Evolutionary conservation across 2,329 filamentous ascomycete species (phyloP).

Genomic region (Colletotrichum trifolii): DNA sequence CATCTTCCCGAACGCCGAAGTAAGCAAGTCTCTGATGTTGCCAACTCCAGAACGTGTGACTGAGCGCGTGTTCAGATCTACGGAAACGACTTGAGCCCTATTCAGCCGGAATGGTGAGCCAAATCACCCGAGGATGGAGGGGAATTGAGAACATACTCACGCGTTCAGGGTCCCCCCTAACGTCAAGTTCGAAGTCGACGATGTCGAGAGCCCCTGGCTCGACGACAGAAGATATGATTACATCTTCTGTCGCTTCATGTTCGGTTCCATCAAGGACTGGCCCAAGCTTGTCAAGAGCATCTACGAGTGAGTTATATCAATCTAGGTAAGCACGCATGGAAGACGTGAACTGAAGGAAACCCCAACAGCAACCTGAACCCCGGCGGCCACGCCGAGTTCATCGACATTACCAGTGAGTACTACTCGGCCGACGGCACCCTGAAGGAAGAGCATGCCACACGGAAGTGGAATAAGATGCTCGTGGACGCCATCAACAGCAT

Average conservation of each 20-base stretch:
- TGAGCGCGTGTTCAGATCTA: slow-evolving; percentile 36
- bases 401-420: slow-evolving; percentile 41
- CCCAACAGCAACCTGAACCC: slow-evolving; percentile 46
- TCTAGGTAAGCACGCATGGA: slow-evolving; percentile 46
- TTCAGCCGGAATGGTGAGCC: slow-evolving; percentile 43
- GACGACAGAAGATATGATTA: slow-evolving; percentile 45
- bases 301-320: slow-evolving; percentile 46
- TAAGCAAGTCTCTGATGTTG: slow-evolving; percentile 9
- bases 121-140: neutral
- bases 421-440: slow-evolving; percentile 44
- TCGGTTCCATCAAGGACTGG: slow-evolving; percentile 47
- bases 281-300: slow-evolving; percentile 39
- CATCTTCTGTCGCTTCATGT: slow-evolving; percentile 50
- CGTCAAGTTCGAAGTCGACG: slow-evolving; percentile 51
- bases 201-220: slow-evolving; percentile 45
- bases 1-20: slow-evolving; percentile 43
- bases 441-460: slow-evolving; percentile 35
- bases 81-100: slow-evolving; percentile 45
- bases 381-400: slow-evolving; percentile 48
- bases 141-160: neutral
- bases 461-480: slow-evolving; percentile 39
- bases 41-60: neutral
- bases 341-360: slow-evolving; percentile 41
- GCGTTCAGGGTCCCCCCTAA: slow-evolving; percentile 44
- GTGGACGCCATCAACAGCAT: slow-evolving; percentile 33